Evolutionary conservation across 176 grass and related monocot species (phyloP), one percentile per base, ranked within the genome.

Genomic region (Leersia perrieri): DNA sequence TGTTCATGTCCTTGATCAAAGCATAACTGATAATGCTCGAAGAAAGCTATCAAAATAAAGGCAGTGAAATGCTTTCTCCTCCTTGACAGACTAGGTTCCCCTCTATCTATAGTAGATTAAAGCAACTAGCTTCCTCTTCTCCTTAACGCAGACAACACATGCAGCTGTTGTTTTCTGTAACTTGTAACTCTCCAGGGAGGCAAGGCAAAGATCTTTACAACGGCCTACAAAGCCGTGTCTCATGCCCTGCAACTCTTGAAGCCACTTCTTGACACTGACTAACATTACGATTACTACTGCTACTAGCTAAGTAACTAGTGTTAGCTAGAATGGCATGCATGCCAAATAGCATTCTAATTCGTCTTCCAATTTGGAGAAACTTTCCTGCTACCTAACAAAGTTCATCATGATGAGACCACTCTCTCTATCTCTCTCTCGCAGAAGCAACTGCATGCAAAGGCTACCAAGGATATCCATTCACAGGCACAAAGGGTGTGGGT

Each of bases 401-500:
- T 55, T 80, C 57, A 82, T 84, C 36, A 20, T 72, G 79, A 25
- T 38, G 80, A 80, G 85, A 71, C 85, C 80, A 76, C 89, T 23
- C 27, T 55, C 51, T 23, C 51, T 9, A 18, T 58, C 53, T 23
- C 51, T 9, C 51, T 58, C 53, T 32, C 70, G 9, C 36, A 38
- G 47, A 67, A 13, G 58, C 39, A 53, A 14, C 35, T 25, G 60
- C 74, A 10, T 45, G 63, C 84, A 83, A 86, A 87, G 80, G 34
- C 63, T 79, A 83, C 41, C 25, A 30, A 86, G 79, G 70, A 84
- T 84, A 89, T 85, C 82, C 34, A 29, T 82, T 81, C 45, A n/a
- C 28, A 68, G 35, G 11, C 38, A 62, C 45, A 62, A 74, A 87
- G 62, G 15, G 11, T 41, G 25, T 20, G 20, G 22, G 51, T 13